A percentile compares a stretch with the other conserved stretches of the same genome.
Conservation (phyloP, 495 filamentous ascomycete species). For the Penicillium angulare region DNA sequence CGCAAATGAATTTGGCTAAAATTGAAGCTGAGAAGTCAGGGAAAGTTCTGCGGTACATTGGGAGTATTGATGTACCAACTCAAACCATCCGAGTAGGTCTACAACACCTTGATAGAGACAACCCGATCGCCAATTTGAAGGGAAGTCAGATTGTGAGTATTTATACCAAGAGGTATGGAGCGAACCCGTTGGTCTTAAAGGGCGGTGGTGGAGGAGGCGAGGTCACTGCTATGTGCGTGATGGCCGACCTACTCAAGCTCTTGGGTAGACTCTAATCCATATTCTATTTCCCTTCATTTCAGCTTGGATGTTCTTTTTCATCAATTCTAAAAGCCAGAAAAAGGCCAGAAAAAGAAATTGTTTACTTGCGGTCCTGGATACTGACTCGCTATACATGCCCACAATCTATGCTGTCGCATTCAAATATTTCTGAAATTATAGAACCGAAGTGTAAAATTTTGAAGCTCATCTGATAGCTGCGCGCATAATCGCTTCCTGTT, state of each 20-base stretch:
- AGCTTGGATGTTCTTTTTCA: no score
- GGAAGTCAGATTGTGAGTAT: slow-evolving; percentile 96
- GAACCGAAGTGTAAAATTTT: no score
- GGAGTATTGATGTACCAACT: slow-evolving; percentile 73
- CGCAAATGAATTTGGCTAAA: slow-evolving; percentile 76
- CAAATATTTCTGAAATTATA: no score
- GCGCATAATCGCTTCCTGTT: no score
- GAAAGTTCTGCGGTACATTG: slow-evolving; percentile 85
- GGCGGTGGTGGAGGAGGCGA: slow-evolving; percentile 90
- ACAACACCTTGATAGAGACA: slow-evolving; percentile 72
- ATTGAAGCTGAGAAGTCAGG: slow-evolving; percentile 67
- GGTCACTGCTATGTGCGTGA: slow-evolving; percentile 92
- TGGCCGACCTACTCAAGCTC: slow-evolving; percentile 65
- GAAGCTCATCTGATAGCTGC: no score
- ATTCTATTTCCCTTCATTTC: no score
- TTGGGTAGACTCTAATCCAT: slow-evolving; percentile 13
- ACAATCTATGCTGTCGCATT: no score
- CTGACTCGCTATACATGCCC: no score
- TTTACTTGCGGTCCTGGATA: no score
- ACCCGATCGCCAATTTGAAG: slow-evolving; percentile 86
- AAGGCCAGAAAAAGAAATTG: no score
- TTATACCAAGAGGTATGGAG: slow-evolving; percentile 86
- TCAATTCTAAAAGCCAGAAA: no score
- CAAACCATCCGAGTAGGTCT: slow-evolving; percentile 79
- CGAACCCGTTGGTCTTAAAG: slow-evolving; percentile 82